These are phyloP conservation scores for Cardamine chenopodiifolia DNA, from an alignment of 345 rosid species.

Conservation along the genomic window DNA sequence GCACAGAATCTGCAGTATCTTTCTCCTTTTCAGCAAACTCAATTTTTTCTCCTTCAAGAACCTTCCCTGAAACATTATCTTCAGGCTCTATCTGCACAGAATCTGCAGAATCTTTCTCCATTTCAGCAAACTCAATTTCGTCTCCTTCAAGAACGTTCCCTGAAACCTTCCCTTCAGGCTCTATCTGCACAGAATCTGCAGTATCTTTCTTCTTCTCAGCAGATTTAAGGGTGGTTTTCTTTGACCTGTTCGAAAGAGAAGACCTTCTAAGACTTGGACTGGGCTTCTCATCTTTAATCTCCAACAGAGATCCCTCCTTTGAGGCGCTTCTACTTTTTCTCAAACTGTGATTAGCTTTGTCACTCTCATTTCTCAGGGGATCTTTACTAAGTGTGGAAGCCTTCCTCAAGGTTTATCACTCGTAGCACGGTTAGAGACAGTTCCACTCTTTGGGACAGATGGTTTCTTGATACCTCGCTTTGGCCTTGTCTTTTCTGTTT, in stretches of 20 bases:
- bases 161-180: constrained; percentile 20
- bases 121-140: constrained; percentile 25
- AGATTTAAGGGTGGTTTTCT: constrained; percentile 40
- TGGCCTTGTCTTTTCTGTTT: constrained; percentile 47
- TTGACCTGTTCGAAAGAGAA: constrained; percentile 45
- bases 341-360: constrained; percentile 51
- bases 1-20: constrained; percentile 32
- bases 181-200: constrained; percentile 34
- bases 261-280: constrained; percentile 45
- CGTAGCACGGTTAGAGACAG: constrained; percentile 42
- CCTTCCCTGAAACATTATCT: constrained; percentile 13
- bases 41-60: not conserved
- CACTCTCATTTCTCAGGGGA: constrained; percentile 49
- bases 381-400: constrained; percentile 47
- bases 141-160: constrained; percentile 6
- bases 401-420: constrained; percentile 54
- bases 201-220: constrained; percentile 48
- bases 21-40: constrained; percentile 34
- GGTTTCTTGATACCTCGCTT: constrained; percentile 53
- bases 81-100: constrained; percentile 33
- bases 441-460: constrained; percentile 48
- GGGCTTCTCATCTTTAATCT: constrained; percentile 51
- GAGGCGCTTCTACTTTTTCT: constrained; percentile 50
- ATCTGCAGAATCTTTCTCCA: constrained; percentile 33
- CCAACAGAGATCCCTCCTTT: constrained; percentile 48